Percentiles rank a stretch among this genome's conserved stretches.
Conservation (phyloP, 75 land plant genomes). For the Larix kaempferi region DNA sequence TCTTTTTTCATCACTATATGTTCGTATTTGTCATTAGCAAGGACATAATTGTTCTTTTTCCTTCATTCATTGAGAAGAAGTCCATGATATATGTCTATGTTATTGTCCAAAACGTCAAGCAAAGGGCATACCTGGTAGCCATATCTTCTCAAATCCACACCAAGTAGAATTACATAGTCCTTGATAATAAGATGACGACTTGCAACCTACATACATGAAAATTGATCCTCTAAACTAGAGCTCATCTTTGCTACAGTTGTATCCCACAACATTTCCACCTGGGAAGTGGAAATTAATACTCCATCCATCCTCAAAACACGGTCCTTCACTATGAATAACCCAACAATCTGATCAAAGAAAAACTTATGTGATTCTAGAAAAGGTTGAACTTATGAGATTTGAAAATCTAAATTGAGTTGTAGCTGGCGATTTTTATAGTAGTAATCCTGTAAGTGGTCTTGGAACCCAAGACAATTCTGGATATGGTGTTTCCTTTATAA, state of each 20-base stretch:
- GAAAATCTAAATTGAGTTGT: constrained; percentile 77
- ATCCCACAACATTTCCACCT: constrained; percentile 91
- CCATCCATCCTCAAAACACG: constrained; percentile 78
- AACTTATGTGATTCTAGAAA: constrained; percentile 91
- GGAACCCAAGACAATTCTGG: constrained; percentile 75
- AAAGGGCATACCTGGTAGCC: too few relatives aligned
- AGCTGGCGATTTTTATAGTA: constrained; percentile 90
- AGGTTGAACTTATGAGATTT: constrained; percentile 28
- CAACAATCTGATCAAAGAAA: constrained; percentile 88
- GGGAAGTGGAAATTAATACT: constrained; percentile 50
- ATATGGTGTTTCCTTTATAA: constrained; percentile 90
- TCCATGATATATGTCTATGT: constrained; percentile 84
- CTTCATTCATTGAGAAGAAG: constrained; percentile 82
- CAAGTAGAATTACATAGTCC: constrained; percentile 89
- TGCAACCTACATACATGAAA: constrained; percentile 92
- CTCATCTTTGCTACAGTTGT: too few relatives aligned
- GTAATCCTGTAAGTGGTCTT: constrained; percentile 78
- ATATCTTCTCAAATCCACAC: constrained; percentile 70
- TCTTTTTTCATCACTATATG: constrained; percentile 86
- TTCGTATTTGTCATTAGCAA: too few relatives aligned
- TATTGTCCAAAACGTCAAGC: too few relatives aligned
- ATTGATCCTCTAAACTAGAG: too few relatives aligned
- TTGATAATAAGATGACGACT: constrained; percentile 81
- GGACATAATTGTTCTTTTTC: constrained; percentile 47
- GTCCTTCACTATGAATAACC: constrained; percentile 93